Base-by-base conservation (phyloP, 2,329 filamentous ascomycete genomes). In the Aspergillus piperis region DNA sequence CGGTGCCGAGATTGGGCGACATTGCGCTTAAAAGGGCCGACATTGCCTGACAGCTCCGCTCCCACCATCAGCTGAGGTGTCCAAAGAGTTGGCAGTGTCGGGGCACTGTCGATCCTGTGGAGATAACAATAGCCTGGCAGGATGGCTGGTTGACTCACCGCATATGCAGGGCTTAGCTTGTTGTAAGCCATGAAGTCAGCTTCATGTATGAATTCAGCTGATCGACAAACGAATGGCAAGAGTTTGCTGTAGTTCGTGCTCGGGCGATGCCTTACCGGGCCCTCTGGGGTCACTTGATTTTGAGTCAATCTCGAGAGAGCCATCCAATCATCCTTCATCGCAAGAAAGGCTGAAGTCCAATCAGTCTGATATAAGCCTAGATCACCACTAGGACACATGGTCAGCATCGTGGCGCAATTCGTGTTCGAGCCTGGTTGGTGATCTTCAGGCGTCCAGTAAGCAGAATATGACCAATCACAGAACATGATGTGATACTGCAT, bases 381-480 rank as follows among this genome's bases (percentile, higher is more conserved):
- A 50, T 50, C 17, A 49, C 21, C 19, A 15, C 21, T 8, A 15
- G 27, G 11, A 15, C 32, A 36, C 32, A 23, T 44, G 41, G 41
- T 23, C 41, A 44, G 41, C 19, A 44, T 32, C 47, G 47, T 30
- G 47, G 47, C 25, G n/a, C 25, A 30, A 27, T 50, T 50, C 47
- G 47, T 50, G 47, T 50, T 32, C 23, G 7, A 19, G 23, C 47
- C 25, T 13, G 25, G 47, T 50, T 50, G 47, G 47, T 32, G 25
- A 30, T 6, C 47, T 36, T 49, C 25, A 50, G 47, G 47, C 47
- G 47, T 50, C 47, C 47, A 50, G 23, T 15, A 17, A 44, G 47
- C 47, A 27, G 27, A n/a, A 50, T 50, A n/a, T 50, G 47, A 50
- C 47, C 23, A 32, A 50, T 50, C 47, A 50, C 25, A 21, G 47